Evolutionary conservation across 371 early-diverging fungal species (phyloP).

Genomic region (Mortierella sp.): DNA sequence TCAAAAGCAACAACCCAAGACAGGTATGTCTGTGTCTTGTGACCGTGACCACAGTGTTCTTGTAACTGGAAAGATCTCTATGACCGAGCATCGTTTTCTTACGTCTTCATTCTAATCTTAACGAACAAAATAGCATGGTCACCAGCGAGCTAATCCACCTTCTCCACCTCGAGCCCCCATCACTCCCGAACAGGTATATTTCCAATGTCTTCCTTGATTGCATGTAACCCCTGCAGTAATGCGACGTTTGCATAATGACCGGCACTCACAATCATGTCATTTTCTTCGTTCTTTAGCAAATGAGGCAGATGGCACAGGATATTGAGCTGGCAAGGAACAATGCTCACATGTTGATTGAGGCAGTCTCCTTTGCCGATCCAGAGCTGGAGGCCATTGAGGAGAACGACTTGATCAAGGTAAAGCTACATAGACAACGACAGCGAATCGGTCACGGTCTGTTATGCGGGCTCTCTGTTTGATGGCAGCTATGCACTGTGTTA

Average conservation of each 20-base stretch:
- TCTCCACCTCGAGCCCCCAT: conserved; percentile 41
- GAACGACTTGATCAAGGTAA: conserved; percentile 59
- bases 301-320: conserved; percentile 57
- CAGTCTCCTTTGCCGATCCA: conserved; percentile 58
- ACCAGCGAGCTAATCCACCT: conserved; percentile 10
- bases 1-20: conserved; percentile 48
- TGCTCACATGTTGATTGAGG: conserved; percentile 57
- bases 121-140: not conserved
- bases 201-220: not conserved
- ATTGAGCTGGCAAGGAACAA: conserved; percentile 58
- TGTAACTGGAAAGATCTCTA: not conserved
- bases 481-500: not conserved
- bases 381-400: conserved; percentile 58
- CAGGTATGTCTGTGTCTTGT: conserved; percentile 11
- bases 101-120: too few relatives aligned
- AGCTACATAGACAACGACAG: not conserved
- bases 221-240: not conserved
- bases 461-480: not conserved
- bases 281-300: conserved; percentile 24
- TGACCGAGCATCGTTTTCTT: too few relatives aligned
- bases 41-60: not conserved
- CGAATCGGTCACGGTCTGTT: not conserved
- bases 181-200: conserved; percentile 49
- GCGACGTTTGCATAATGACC: not conserved
- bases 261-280: not conserved